Evolutionary conservation across 2,329 filamentous ascomycete genomes (phyloP).

Genomic region (Penicillium sp.): DNA sequence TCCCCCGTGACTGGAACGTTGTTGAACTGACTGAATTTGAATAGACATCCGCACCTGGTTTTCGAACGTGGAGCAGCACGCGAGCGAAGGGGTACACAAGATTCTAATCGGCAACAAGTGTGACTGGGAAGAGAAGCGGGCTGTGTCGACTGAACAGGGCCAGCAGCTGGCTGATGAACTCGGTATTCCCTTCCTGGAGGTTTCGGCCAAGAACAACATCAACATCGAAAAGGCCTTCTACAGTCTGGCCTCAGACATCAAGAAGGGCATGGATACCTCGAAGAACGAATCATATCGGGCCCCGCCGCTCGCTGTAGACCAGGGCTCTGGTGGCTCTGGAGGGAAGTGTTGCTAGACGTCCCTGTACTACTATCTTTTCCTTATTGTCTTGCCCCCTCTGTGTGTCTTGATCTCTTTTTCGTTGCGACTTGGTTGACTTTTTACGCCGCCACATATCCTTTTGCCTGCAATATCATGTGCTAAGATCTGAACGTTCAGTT

Average conservation of each 20-base stretch:
- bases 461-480: conserved; percentile 21
- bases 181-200: conserved; percentile 95
- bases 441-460: conserved; percentile 16
- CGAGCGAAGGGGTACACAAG: conserved; percentile 98
- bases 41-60: conserved; percentile 99
- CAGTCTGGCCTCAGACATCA: conserved; percentile 90
- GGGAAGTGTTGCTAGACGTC: conserved; percentile 68
- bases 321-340: conserved; percentile 52
- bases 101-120: conserved; percentile 99
- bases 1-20: background rate
- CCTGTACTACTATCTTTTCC: conserved; percentile 15
- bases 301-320: conserved; percentile 63
- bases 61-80: conserved; percentile 96
- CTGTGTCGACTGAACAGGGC: conserved; percentile 85
- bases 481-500: conserved; percentile 21
- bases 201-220: conserved; percentile 98
- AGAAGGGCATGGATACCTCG: conserved; percentile 93
- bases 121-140: conserved; percentile 99
- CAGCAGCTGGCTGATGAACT: conserved; percentile 92
- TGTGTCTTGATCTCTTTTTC: conserved; percentile 12
- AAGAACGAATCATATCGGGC: conserved; percentile 62
- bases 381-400: conserved; percentile 2
- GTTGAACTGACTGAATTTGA: conserved; percentile 2
- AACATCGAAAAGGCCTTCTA: conserved; percentile 99
- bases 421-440: conserved; percentile 11